A percentile compares a stretch with the other conserved stretches of the same genome.
Evolutionary conservation across 169 alveolate species (phyloP).

Genomic region (Plasmodium vinckei): DNA sequence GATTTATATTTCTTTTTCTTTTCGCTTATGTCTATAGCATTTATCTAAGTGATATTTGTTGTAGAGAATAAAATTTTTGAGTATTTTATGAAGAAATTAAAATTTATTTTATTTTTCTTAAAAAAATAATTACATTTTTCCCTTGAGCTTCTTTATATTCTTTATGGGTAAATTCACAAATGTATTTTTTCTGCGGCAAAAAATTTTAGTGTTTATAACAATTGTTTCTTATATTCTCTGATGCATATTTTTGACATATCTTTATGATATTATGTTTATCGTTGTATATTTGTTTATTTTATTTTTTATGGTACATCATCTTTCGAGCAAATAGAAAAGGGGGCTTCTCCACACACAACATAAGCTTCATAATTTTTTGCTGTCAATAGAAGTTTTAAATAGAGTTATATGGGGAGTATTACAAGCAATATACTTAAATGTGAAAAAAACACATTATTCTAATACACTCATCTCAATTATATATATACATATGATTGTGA

Average conservation of each 20-base stretch:
- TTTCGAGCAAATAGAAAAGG: conserved; percentile 65
- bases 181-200: conserved; percentile 25
- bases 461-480: neutral
- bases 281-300: neutral
- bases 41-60: conserved; percentile 6
- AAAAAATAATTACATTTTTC: conserved; percentile 13
- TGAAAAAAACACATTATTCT: neutral
- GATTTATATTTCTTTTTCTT: conserved; percentile 51
- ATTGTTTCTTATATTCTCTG: too few relatives aligned
- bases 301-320: conserved; percentile 65
- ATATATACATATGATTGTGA: neutral
- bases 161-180: conserved; percentile 47
- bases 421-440: too few relatives aligned
- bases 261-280: too few relatives aligned
- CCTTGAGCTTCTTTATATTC: conserved; percentile 16
- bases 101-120: neutral
- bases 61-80: neutral
- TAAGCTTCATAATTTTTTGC: conserved; percentile 75
- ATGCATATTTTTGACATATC: too few relatives aligned
- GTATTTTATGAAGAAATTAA: neutral
- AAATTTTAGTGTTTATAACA: neutral
- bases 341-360: conserved; percentile 77
- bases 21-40: conserved; percentile 27
- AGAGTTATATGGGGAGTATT: neutral
- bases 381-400: conserved; percentile 1